These are phyloP conservation scores for Phytophthora meadii DNA, from an alignment of 352 stramenopile species.

Conservation along the genomic window DNA sequence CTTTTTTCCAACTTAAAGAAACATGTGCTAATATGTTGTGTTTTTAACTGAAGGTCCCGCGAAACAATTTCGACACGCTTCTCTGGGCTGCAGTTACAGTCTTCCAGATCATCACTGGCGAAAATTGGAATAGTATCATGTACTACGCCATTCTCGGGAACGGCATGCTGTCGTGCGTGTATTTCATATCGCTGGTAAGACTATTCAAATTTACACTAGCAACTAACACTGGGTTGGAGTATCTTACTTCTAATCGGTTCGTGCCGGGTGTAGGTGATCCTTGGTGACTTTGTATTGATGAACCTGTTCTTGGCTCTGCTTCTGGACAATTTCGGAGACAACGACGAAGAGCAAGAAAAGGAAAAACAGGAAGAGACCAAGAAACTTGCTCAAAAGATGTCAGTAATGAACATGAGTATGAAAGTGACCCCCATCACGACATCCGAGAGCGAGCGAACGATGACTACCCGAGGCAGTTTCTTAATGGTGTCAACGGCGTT, in stretches of 20 bases:
- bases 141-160: slow-evolving; percentile 92
- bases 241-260: no score
- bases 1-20: not conserved
- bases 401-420: slow-evolving; percentile 61
- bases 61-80: slow-evolving; percentile 92
- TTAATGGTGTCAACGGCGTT: slow-evolving; percentile 17
- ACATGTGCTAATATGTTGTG: not conserved
- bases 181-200: slow-evolving; percentile 87
- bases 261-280: slow-evolving; percentile 53
- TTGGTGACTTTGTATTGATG: slow-evolving; percentile 93
- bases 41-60: slow-evolving; percentile 49
- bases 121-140: slow-evolving; percentile 96
- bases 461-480: slow-evolving; percentile 24
- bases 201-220: no score
- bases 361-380: slow-evolving; percentile 62
- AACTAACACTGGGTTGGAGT: no score
- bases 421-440: slow-evolving; percentile 48
- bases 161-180: slow-evolving; percentile 66
- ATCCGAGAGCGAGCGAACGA: slow-evolving; percentile 27
- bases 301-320: slow-evolving; percentile 95
- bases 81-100: slow-evolving; percentile 84
- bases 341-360: slow-evolving; percentile 65
- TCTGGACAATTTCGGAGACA: slow-evolving; percentile 89
- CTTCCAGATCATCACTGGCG: slow-evolving; percentile 94
- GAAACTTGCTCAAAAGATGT: slow-evolving; percentile 63